Evolutionary conservation across 2,329 filamentous ascomycete species (phyloP).

Genomic region (Chrysosporium keratinophilum): DNA sequence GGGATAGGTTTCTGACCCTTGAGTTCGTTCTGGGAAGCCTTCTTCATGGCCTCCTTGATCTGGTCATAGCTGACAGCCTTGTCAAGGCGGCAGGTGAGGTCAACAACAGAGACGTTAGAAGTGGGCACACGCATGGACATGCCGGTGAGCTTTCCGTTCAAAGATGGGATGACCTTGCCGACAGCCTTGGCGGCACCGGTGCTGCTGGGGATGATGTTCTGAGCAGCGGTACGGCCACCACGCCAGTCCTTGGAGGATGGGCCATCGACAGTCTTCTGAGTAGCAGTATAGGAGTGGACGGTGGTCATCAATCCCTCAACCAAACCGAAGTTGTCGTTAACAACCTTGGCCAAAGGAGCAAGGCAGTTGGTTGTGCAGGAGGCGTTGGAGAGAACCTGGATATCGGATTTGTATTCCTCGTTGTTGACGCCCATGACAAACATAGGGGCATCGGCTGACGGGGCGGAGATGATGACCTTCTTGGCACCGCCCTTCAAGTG

Average conservation of each 20-base stretch:
- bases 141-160: slow-evolving; percentile 99
- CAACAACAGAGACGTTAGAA: slow-evolving; percentile 97
- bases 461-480: slow-evolving; percentile 70
- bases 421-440: slow-evolving; percentile 99
- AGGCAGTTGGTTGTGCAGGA: slow-evolving; percentile 99
- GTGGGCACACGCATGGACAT: slow-evolving; percentile 99
- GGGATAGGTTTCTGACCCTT: slow-evolving; percentile 55
- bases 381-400: slow-evolving; percentile 95
- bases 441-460: slow-evolving; percentile 78
- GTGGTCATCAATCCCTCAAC: slow-evolving; percentile 99
- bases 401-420: slow-evolving; percentile 78
- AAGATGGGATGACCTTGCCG: slow-evolving; percentile 95
- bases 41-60: slow-evolving; percentile 89
- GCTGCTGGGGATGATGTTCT: slow-evolving; percentile 99
- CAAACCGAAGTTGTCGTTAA: slow-evolving; percentile 97
- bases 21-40: slow-evolving; percentile 67
- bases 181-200: slow-evolving; percentile 99
- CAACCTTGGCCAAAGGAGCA: slow-evolving; percentile 96
- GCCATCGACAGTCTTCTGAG: slow-evolving; percentile 98
- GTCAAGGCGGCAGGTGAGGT: slow-evolving; percentile 88
- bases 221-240: slow-evolving; percentile 94
- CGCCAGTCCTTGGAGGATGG: slow-evolving; percentile 98
- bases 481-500: slow-evolving; percentile 96
- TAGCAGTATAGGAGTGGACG: slow-evolving; percentile 98
- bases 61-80: slow-evolving; percentile 65